Evolutionary conservation across 306 rosid species (phyloP).

Genomic region (Rosa persica): DNA sequence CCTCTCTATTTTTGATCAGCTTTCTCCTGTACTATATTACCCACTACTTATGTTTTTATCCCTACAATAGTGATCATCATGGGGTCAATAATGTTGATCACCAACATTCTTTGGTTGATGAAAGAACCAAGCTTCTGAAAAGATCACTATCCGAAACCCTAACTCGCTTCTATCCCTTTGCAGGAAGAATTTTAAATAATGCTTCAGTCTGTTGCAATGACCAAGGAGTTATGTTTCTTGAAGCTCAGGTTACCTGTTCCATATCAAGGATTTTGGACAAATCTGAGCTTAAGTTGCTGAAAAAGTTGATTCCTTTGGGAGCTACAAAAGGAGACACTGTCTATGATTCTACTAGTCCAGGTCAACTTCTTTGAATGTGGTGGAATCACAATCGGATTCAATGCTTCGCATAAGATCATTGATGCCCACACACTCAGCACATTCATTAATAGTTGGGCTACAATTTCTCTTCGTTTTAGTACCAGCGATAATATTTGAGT

Average conservation of each 20-base stretch:
- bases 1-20: slow-evolving; percentile 25
- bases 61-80: background rate
- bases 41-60: slow-evolving; percentile 13
- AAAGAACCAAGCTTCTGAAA: slow-evolving; percentile 33
- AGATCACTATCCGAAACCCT: slow-evolving; percentile 44
- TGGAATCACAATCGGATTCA: background rate
- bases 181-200: slow-evolving; percentile 40
- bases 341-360: slow-evolving; percentile 33
- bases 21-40: background rate
- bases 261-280: slow-evolving; percentile 16
- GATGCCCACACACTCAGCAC: background rate
- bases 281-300: background rate
- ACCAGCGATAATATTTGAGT: background rate
- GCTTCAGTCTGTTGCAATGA: slow-evolving; percentile 40
- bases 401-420: background rate
- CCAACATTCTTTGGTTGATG: background rate
- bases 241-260: slow-evolving; percentile 28
- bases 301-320: slow-evolving; percentile 25
- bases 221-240: slow-evolving; percentile 32
- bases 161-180: slow-evolving; percentile 43
- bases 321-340: background rate
- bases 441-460: background rate
- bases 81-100: background rate
- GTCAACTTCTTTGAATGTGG: slow-evolving; percentile 23
- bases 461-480: background rate